A percentile compares a stretch with the other conserved stretches of the same genome.
Evolutionary conservation across 2,329 filamentous ascomycete genomes (phyloP).

Genomic region (Pyricularia pennisetigena): DNA sequence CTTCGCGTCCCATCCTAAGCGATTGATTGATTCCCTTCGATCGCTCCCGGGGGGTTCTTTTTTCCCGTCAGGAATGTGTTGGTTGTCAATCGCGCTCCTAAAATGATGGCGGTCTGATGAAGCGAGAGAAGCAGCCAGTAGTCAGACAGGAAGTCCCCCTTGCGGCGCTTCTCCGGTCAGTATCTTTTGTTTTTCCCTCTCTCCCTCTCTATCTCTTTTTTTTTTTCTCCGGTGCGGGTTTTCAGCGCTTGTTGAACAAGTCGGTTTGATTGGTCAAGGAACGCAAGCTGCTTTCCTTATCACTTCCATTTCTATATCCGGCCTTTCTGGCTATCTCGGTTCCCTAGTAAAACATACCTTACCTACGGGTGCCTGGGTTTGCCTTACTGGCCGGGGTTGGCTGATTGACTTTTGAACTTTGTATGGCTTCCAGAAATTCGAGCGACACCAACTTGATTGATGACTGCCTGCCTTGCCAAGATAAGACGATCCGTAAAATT

Average conservation of each 20-base stretch:
- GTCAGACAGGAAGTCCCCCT: neutral
- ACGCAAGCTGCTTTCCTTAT: neutral
- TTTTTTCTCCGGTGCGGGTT: neutral
- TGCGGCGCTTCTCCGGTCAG: conserved; percentile 5
- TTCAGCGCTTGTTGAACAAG: neutral
- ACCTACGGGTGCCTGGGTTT: neutral
- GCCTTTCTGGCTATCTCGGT: neutral
- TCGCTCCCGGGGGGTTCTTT: neutral
- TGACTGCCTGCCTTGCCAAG: neutral
- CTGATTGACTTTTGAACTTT: neutral
- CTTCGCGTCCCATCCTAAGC: neutral
- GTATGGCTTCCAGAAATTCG: neutral
- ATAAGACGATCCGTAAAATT: neutral
- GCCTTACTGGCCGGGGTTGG: neutral
- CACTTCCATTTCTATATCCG: neutral
- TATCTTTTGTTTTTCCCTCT: neutral
- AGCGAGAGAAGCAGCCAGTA: neutral
- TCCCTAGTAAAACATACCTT: neutral
- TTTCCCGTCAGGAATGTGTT: neutral
- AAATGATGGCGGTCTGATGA: neutral
- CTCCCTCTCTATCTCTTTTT: neutral
- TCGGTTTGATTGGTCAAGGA: neutral
- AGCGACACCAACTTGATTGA: neutral
- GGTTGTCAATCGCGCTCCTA: neutral
- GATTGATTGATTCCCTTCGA: too few species aligned